Base-by-base conservation (phyloP, 257 asterid species). In the Scutellaria barbata region DNA sequence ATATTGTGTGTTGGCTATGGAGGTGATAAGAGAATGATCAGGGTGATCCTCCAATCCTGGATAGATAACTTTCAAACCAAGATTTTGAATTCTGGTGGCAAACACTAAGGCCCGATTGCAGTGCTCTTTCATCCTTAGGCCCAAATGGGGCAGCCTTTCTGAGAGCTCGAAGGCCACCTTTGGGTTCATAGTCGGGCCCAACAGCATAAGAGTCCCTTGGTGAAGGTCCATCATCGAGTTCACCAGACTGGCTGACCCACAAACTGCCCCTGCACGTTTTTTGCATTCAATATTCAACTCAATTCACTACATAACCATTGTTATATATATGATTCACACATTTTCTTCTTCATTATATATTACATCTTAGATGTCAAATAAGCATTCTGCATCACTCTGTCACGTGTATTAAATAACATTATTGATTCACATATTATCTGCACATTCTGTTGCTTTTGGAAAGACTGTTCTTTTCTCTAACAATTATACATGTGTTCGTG, bases 151-250 rank as follows among this genome's bases (percentile, higher is more conserved):
- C 0, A 87, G 74, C 57, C 96, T 79, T 48, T 85, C 90, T 0
- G 96, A 83, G 1, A 89, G 83, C 64, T 89, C 96, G 58, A 89
- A 87, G 0, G 96, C 94, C 6, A 87, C 86, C 55, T 89, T 89
- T 0, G 96, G 81, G 64, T 89, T 87, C 95, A 89, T 85, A 0
- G 96, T 89, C 13, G 96, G 96, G 11, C 94, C 96, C 6, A 89
- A 66, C 25, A 89, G 72, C 96, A 89, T 89, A 0, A 89, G 86
- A 3, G 90, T 18, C 10, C 96, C 96, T 59, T 87, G 89, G 0
- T 86, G 95, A 63, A 85, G 88, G 55, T 87, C 92, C 95, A 89
- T 89, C 96, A 89, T 89, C 0, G 95, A 81, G 55, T 89, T 85
- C 72, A 89, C 81, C 3, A 90, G 82, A 57, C 73, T 86, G 2